Evolutionary conservation across 148 eudicot species (phyloP).

Genomic region (Chenopodium formosanum): DNA sequence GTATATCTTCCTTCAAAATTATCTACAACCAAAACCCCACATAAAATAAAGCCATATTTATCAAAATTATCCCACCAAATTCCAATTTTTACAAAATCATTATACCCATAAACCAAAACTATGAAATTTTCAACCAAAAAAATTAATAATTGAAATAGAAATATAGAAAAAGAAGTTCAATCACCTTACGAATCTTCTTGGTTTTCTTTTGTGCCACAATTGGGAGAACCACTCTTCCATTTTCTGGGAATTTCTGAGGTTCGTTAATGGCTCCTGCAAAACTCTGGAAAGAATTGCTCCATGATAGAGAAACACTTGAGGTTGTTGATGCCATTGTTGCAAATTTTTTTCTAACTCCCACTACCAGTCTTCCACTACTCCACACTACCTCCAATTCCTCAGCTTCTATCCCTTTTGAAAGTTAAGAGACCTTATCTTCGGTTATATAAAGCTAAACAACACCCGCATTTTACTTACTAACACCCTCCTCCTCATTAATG

Average conservation of each 20-base stretch:
- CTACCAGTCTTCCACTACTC: no score
- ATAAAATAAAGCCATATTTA: conserved; percentile 4
- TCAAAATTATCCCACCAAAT: neutral
- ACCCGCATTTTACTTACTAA: no score
- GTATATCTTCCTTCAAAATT: conserved; percentile 79
- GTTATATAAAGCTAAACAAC: neutral
- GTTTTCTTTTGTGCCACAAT: conserved; percentile 66
- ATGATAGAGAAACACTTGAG: conserved; percentile 44
- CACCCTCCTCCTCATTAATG: no score
- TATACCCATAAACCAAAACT: neutral
- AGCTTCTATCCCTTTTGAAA: neutral
- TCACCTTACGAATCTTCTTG: conserved; percentile 68
- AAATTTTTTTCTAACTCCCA: neutral
- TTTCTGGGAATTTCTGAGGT: conserved; percentile 24
- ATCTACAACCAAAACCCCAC: conserved; percentile 39
- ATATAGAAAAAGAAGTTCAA: neutral
- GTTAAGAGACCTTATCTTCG: neutral
- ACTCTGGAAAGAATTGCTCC: conserved; percentile 49
- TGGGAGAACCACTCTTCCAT: conserved; percentile 25
- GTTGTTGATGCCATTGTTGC: conserved; percentile 26
- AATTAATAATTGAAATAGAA: neutral
- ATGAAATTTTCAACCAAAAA: neutral
- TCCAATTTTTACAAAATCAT: neutral
- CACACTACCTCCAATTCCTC: no score
- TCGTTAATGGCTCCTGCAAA: conserved; percentile 29